Conservation (phyloP, 2,329 filamentous ascomycete genomes). For the Sporothrix curviconia region DNA sequence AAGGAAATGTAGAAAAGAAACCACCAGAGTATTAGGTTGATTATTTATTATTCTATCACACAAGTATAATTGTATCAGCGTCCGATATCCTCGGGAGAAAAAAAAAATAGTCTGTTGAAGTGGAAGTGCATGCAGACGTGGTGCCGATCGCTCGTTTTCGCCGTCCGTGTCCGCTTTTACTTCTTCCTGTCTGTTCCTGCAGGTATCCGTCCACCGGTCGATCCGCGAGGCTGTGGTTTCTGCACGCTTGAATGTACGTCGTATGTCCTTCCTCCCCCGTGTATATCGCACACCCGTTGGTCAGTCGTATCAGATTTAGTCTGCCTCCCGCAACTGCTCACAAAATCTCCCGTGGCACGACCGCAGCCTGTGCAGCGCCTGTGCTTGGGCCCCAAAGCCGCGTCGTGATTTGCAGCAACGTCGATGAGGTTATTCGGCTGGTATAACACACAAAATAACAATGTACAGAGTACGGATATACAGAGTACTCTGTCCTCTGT, state of each 20-base stretch:
- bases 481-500: no score
- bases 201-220: neutral
- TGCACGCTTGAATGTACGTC: no score
- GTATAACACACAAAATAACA: no score
- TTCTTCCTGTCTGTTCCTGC: neutral
- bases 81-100: neutral
- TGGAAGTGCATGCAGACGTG: neutral
- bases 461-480: no score
- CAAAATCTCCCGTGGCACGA: neutral
- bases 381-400: neutral
- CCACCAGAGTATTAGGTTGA: neutral
- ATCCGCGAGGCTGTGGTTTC: neutral
- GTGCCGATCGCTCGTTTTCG: neutral
- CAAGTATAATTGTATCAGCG: neutral
- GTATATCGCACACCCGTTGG: neutral
- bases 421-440: neutral
- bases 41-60: neutral
- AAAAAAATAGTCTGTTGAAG: no score
- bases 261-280: no score
- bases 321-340: neutral
- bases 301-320: neutral
- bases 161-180: neutral
- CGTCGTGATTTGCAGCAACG: neutral
- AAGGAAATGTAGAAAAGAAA: neutral
- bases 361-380: neutral